Evolutionary conservation across 768 basidiomycete species (phyloP).

Genomic region (Gymnopilus junonius): DNA sequence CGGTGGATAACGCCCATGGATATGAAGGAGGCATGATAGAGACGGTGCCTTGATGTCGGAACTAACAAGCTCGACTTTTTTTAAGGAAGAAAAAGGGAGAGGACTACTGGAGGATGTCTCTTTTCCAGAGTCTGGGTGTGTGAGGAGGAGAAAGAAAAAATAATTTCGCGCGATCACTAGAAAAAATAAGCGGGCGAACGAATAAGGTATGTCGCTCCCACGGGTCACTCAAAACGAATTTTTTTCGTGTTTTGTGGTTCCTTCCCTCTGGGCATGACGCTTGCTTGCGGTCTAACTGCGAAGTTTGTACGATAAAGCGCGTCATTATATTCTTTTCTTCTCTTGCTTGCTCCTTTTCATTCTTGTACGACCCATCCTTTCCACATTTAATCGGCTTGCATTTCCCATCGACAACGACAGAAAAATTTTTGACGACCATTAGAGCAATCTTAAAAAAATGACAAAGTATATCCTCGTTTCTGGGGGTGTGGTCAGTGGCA

Average conservation of each 20-base stretch:
- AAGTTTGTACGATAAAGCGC: not conserved
- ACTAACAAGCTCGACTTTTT: not conserved
- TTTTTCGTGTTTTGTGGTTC: not conserved
- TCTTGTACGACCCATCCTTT: not conserved
- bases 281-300: not conserved
- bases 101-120: no score
- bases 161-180: not conserved
- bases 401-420: no score
- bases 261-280: constrained; percentile 1
- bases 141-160: not conserved
- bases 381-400: no score
- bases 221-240: not conserved
- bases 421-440: no score
- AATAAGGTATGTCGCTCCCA: not conserved
- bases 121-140: no score
- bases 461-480: constrained; percentile 97
- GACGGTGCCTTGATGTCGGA: not conserved
- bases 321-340: not conserved
- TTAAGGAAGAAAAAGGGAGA: not conserved
- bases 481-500: constrained; percentile 97
- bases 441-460: no score
- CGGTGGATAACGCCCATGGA: not conserved
- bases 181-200: no score
- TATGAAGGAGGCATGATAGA: not conserved
- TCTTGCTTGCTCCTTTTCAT: not conserved